These are phyloP conservation scores for Saccharomyces hybrid DNA, from an alignment of 1,139 yeast genomes.

Conservation along the genomic window DNA sequence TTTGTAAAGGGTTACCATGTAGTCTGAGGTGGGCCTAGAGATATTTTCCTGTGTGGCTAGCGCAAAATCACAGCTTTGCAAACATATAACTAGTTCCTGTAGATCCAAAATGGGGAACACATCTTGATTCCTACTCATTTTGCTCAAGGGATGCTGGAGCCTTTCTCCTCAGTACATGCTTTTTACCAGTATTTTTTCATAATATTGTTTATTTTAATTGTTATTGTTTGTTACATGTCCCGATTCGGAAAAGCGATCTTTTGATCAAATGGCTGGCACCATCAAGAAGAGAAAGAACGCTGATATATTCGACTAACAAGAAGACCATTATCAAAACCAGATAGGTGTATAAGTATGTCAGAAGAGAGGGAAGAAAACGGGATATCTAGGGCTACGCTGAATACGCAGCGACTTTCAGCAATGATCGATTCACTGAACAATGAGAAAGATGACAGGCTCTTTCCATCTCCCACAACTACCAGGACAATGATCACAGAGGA, in stretches of 20 bases:
- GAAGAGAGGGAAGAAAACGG: not conserved
- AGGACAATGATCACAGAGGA: not conserved
- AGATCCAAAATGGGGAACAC: conserved; percentile 62
- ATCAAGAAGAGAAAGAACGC: not conserved
- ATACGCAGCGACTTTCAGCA: conserved; percentile 26
- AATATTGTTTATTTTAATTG: not conserved
- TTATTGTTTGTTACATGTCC: not conserved
- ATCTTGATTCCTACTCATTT: conserved; percentile 26
- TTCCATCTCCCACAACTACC: conserved; percentile 1
- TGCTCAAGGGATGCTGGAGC: not conserved
- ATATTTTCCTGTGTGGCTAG: conserved; percentile 57
- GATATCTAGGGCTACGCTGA: conserved; percentile 3
- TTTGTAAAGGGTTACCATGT: conserved; percentile 54
- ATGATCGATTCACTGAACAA: conserved; percentile 26
- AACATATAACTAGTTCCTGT: conserved; percentile 54
- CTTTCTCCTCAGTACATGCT: not conserved
- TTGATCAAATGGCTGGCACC: not conserved
- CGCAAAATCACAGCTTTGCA: conserved; percentile 55
- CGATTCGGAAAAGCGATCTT: not conserved
- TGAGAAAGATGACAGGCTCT: conserved; percentile 11
- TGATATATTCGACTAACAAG: not conserved
- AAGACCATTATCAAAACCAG: not conserved
- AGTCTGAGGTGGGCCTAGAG: conserved; percentile 57
- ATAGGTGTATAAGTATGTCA: not conserved
- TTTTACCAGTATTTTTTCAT: not conserved